phyloP scores from a whole-genome alignment of 176 grass and related monocot genomes.

The Lolium multiflorum region DNA sequence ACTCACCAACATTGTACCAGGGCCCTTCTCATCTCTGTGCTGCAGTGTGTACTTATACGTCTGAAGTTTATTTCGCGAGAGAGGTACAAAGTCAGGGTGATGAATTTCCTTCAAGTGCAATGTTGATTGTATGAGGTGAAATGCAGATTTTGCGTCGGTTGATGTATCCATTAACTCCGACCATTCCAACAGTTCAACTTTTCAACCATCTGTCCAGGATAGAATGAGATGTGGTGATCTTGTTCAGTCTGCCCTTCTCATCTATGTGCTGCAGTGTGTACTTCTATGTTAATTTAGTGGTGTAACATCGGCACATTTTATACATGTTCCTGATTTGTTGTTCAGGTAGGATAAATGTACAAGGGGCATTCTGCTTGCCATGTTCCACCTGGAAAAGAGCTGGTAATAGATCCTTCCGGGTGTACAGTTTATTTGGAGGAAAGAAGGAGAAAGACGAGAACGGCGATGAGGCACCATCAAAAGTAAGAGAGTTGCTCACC shows the following conservation, averaged over 20 bases:
- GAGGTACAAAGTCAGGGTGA: background rate
- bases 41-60: background rate
- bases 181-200: background rate
- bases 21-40: background rate
- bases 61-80: background rate
- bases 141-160: background rate
- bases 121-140: conserved; percentile 7
- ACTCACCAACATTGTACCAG: background rate
- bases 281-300: background rate
- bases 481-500: conserved; percentile 55
- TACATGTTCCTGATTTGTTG: conserved; percentile 37
- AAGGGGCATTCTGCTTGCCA: conserved; percentile 55
- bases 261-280: background rate
- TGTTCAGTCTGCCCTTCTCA: background rate
- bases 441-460: conserved; percentile 92
- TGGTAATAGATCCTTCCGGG: conserved; percentile 62
- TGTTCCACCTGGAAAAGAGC: conserved; percentile 53
- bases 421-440: conserved; percentile 96
- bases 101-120: background rate
- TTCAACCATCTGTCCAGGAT: background rate
- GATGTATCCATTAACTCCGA: background rate
- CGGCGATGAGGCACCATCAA: conserved; percentile 75
- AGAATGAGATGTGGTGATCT: background rate
- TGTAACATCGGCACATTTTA: background rate
- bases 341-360: conserved; percentile 65